These are phyloP conservation scores for Monosporascus cannonballus DNA, from an alignment of 2,329 filamentous ascomycete genomes.

Conservation along the genomic window DNA sequence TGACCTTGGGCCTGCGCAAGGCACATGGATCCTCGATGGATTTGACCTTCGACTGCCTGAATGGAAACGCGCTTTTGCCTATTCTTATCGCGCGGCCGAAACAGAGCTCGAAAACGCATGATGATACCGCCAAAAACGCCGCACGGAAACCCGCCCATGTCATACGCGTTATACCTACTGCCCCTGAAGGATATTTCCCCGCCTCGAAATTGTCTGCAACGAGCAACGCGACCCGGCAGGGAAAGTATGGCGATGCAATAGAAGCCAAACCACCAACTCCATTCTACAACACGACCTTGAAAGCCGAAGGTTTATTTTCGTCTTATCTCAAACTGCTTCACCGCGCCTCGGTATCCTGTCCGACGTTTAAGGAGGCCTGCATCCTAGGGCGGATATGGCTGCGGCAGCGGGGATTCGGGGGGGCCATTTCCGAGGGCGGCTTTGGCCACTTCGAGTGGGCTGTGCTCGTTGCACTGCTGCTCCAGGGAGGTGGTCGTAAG, in stretches of 20 bases:
- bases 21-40: slow-evolving; percentile 47
- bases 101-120: slow-evolving; percentile 18
- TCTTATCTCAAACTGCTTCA: slow-evolving; percentile 72
- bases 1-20: slow-evolving; percentile 64
- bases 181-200: slow-evolving; percentile 64
- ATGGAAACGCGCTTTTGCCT: slow-evolving; percentile 73
- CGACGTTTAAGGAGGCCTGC: slow-evolving; percentile 76
- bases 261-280: slow-evolving; percentile 53
- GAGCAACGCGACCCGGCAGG: slow-evolving; percentile 63
- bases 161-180: slow-evolving; percentile 73
- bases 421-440: slow-evolving; percentile 66
- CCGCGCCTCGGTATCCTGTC: slow-evolving; percentile 60
- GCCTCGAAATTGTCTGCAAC: slow-evolving; percentile 62
- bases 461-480: slow-evolving; percentile 68
- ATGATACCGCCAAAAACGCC: slow-evolving; percentile 11
- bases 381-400: slow-evolving; percentile 85
- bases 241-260: slow-evolving; percentile 37
- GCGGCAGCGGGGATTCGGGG: slow-evolving; percentile 74
- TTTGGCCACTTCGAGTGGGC: slow-evolving; percentile 95
- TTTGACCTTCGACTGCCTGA: slow-evolving; percentile 57
- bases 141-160: slow-evolving; percentile 37
- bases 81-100: slow-evolving; percentile 45
- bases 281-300: slow-evolving; percentile 83
- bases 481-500: slow-evolving; percentile 70
- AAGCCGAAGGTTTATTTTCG: slow-evolving; percentile 68